Base-by-base conservation (phyloP, 164 flowering plant species). In the Houttuynia cordata region DNA sequence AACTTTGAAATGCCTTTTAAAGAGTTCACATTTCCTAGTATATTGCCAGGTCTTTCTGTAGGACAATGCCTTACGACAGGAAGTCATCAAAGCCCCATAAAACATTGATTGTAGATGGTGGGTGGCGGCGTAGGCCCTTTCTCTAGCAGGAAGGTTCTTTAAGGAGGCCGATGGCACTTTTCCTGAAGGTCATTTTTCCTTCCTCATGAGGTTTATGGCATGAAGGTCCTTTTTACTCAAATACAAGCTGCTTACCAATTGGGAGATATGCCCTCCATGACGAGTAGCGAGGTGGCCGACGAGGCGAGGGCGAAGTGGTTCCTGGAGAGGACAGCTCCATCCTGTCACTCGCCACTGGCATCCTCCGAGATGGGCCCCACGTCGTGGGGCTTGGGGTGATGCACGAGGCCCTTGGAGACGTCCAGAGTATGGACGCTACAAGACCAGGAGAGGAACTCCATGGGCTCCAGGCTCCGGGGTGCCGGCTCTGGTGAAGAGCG, bases 401-500 rank as follows among this genome's bases (percentile, higher is more conserved):
- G 83, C 19, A 78, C 60, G 2, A 88, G 71, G 12, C 86, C 90
- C 70, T 83, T 93, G 15, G 97, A 89, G 49, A 89, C 83, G 57
- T 89, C 91, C 0, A 70, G 65, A 53, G 97, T 94, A 0, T 97
- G 89, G 19, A 83, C 74, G 69, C 94, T 89, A 97, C 98, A 93
- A 0, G 97, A 93, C 14, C 98, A 84, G 1, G 97, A 86, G 13
- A 93, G 80, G 56, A 93, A 93, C 85, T 93, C 98, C 98, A 89
- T 93, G 23, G 98, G 83, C 74, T 93, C 98, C 7, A 53, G 64
- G 2, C 62, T 93, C 97, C 58, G 96, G 97, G 21, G 93, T 91
- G 65, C 83, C 93, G 25, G 76, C 80, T 7, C 87, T 93, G 0
- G 91, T 77, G 97, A 95, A 94, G 22, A 85, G 41, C 24, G 59